Percentiles rank a stretch among this genome's conserved stretches.
Conservation (phyloP, 2,329 filamentous ascomycete species). For the Fusarium goolgardi region DNA sequence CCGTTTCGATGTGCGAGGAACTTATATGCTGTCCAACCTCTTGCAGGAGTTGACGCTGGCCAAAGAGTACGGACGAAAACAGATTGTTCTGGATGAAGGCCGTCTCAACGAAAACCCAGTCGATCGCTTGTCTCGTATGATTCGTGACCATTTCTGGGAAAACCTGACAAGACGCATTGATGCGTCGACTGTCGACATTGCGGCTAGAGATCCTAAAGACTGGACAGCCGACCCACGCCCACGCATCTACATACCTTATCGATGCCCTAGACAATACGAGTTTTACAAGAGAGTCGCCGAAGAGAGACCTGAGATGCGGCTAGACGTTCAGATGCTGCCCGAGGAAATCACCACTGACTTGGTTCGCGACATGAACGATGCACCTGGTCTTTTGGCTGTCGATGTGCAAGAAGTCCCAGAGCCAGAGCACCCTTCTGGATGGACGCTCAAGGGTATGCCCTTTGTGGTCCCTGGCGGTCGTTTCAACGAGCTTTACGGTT, state of each 20-base stretch:
- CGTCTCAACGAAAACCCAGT: conserved; percentile 96
- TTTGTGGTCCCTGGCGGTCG: conserved; percentile 98
- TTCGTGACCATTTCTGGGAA: conserved; percentile 92
- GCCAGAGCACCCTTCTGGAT: conserved; percentile 67
- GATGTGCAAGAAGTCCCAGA: conserved; percentile 84
- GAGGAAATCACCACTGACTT: conserved; percentile 83
- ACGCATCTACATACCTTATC: conserved; percentile 88
- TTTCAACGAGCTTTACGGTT: conserved; percentile 98
- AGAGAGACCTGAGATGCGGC: conserved; percentile 81
- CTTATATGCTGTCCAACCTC: conserved; percentile 96
- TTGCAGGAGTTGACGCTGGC: conserved; percentile 94
- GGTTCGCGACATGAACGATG: conserved; percentile 84
- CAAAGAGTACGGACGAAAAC: conserved; percentile 87
- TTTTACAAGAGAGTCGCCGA: conserved; percentile 87
- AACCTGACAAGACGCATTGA: conserved; percentile 91
- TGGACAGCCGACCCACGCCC: conserved; percentile 92
- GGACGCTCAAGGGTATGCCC: conserved; percentile 81
- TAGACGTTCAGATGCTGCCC: conserved; percentile 86
- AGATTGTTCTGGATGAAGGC: conserved; percentile 90
- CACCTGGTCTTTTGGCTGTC: conserved; percentile 88
- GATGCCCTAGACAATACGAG: conserved; percentile 86
- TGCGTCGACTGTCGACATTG: conserved; percentile 84
- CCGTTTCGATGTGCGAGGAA: conserved; percentile 90
- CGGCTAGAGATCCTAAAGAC: conserved; percentile 92
- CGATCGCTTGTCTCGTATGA: conserved; percentile 84